Base-by-base conservation (phyloP, 768 basidiomycete species). In the Lactifluus piperatus region DNA sequence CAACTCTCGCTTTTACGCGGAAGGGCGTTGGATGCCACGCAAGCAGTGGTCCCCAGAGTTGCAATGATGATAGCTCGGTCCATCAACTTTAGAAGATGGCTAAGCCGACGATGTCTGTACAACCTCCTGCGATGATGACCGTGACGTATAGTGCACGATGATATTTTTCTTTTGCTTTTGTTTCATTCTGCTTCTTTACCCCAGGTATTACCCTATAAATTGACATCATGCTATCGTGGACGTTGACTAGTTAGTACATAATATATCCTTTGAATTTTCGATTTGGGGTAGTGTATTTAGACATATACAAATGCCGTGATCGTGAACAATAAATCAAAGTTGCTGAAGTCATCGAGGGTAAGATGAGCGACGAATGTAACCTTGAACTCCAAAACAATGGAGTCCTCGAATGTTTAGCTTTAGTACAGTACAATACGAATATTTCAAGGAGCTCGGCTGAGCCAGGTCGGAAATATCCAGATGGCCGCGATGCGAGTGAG, bases 1-100 rank as follows among this genome's bases (percentile, higher is more conserved):
- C 11, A 92, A 91, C 66, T 86, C 86, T 39, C 79, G 90, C 16
- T 91, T 89, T 69, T 84, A 86, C 67, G 63, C 67, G 1, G 79
- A 84, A 47, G 90, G 90, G 51, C 75, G 81, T 39, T 85, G 84
- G 83, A 71, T 77, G 54, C 76, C 78, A 66, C 77, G 90, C 37
- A 73, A 70, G 26, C 85, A 88, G 56, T 91, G 90, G 90, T 87
- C 88, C 0, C 68, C 68, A 54, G 81, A 79, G 56, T 69, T 90
- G 66, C 81, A 73, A 62, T 90, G 75, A 49, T 18, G 11, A 22
- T 22, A 22, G 5, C 16, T 56, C 27, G 11, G 18, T 36, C 22
- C 11, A 22, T 24, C 49, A 8, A 18, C 43, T 13, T 34, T 16
- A 24, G 13, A 16, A 24, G 24, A 22, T 20, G 22, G 47, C 27